Conservation (phyloP, 768 basidiomycete genomes). For the Pisolithus tinctorius region DNA sequence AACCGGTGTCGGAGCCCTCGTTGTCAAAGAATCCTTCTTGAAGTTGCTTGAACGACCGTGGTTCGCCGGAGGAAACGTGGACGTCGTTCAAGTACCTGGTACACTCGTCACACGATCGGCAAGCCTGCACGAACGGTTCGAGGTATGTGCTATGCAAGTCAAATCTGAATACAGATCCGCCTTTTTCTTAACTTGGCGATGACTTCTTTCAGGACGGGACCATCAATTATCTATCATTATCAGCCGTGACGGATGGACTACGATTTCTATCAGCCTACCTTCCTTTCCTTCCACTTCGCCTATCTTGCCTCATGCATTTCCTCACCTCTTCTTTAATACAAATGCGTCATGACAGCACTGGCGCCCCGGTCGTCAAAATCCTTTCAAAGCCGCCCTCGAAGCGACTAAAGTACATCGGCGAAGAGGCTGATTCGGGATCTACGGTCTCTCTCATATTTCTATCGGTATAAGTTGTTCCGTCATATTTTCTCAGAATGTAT, state of each 20-base stretch:
- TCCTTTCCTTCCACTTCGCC: conserved; percentile 70
- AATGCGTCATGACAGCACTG: conserved; percentile 56
- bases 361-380: conserved; percentile 57
- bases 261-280: conserved; percentile 73
- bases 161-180: no score
- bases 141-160: conserved; percentile 38
- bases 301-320: conserved; percentile 62
- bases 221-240: conserved; percentile 71
- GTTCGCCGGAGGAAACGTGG: conserved; percentile 81
- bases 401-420: conserved; percentile 50
- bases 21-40: conserved; percentile 68
- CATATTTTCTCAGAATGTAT: conserved; percentile 3
- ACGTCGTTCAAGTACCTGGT: conserved; percentile 80
- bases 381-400: conserved; percentile 56
- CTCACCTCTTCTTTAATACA: conserved; percentile 48
- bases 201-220: conserved; percentile 61
- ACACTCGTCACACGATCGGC: conserved; percentile 52
- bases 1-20: conserved; percentile 74
- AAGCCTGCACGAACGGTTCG: conserved; percentile 66
- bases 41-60: conserved; percentile 60
- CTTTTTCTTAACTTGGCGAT: no score
- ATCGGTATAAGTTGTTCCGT: conserved; percentile 37
- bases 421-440: conserved; percentile 61
- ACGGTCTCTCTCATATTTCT: conserved; percentile 58
- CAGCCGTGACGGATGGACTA: conserved; percentile 74